Conservation (phyloP, 768 basidiomycete genomes). For the Tubosaeta sp. region DNA sequence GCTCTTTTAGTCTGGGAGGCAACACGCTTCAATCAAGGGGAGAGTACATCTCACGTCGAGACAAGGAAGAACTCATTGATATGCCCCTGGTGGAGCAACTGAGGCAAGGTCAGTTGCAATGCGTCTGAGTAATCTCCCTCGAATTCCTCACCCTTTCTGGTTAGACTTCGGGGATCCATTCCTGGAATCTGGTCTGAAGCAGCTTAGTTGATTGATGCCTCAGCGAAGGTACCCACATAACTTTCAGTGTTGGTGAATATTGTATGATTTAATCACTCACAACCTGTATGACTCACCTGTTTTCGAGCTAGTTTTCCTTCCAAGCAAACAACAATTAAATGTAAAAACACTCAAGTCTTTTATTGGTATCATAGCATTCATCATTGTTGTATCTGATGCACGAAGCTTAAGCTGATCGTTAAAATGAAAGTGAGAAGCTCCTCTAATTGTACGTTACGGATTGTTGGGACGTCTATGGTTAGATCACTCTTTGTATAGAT, state of each 20-base stretch:
- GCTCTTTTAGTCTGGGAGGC: conserved; percentile 10
- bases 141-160: not conserved
- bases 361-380: not conserved
- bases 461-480: too few relatives aligned
- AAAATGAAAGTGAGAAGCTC: not conserved
- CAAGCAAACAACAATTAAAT: not conserved
- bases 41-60: conserved; percentile 42
- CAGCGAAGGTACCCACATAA: not conserved
- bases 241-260: conserved; percentile 10
- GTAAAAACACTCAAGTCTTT: not conserved
- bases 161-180: conserved; percentile 58
- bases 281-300: conserved; percentile 4
- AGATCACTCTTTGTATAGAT: too few relatives aligned
- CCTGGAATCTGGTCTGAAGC: conserved; percentile 33
- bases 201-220: conserved; percentile 16
- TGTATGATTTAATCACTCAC: not conserved
- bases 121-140: conserved; percentile 1
- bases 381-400: conserved; percentile 4
- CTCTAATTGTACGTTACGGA: not conserved
- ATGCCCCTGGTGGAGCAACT: conserved; percentile 45
- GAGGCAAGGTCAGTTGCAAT: conserved; percentile 43
- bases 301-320: not conserved
- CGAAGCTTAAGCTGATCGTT: not conserved
- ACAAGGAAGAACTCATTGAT: conserved; percentile 57
- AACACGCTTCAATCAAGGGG: conserved; percentile 26